Evolutionary conservation across 495 filamentous ascomycete species (phyloP).

Genomic region (Neurospora cerealis): DNA sequence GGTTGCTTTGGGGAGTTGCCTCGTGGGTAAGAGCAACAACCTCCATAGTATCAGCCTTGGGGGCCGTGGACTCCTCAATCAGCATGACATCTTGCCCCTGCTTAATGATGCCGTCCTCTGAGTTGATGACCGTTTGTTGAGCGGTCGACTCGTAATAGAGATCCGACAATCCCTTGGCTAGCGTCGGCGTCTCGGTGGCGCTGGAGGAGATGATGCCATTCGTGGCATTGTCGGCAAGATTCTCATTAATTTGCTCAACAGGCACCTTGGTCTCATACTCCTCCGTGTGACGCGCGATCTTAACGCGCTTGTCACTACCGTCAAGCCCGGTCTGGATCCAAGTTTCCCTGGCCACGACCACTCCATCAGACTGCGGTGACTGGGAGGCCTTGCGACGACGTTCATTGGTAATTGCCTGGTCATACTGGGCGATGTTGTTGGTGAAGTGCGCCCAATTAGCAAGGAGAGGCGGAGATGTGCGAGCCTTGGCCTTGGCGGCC

Average conservation of each 20-base stretch:
- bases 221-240: not conserved
- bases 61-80: not conserved
- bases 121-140: not conserved
- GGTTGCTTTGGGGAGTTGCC: not conserved
- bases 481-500: not conserved
- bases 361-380: conserved; percentile 5
- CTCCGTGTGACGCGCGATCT: conserved; percentile 24
- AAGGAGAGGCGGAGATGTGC: not conserved
- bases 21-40: not conserved
- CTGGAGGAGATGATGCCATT: not conserved
- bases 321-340: conserved; percentile 23
- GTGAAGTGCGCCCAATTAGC: conserved; percentile 15
- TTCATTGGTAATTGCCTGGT: conserved; percentile 12
- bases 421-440: conserved; percentile 11
- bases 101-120: not conserved
- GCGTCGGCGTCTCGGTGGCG: not conserved
- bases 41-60: not conserved
- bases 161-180: not conserved
- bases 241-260: not conserved
- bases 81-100: not conserved
- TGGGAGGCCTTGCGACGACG: conserved; percentile 22
- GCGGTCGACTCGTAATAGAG: not conserved
- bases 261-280: conserved; percentile 4
- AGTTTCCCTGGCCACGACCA: conserved; percentile 13
- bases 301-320: conserved; percentile 29